phyloP scores from a whole-genome alignment of 2,329 filamentous ascomycete genomes.

The Ramularia collo-cygni region DNA sequence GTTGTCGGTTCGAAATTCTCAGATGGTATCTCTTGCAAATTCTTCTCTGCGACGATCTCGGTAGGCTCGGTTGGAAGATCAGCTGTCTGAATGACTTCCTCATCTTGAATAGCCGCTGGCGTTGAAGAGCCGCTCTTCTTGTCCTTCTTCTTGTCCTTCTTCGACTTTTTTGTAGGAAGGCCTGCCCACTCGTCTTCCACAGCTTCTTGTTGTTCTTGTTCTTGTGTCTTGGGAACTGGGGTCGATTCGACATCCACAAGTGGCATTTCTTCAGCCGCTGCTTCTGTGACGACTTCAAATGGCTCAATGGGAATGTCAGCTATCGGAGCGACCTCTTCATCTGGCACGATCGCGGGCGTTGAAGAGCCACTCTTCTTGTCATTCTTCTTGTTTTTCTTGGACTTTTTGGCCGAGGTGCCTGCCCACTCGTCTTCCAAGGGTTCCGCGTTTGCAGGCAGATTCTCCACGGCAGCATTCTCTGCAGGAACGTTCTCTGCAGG shows the following conservation, averaged over 20 bases:
- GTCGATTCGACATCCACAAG: too few relatives aligned
- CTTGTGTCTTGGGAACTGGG: too few relatives aligned
- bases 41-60: slow-evolving; percentile 2
- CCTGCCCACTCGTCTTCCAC: slow-evolving; percentile 7
- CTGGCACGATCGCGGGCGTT: slow-evolving; percentile 4
- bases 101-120: slow-evolving; percentile 1
- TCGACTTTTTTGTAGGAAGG: slow-evolving; percentile 28
- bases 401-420: slow-evolving; percentile 24
- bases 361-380: slow-evolving; percentile 19
- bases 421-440: slow-evolving; percentile 16
- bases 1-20: too few relatives aligned
- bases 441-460: slow-evolving; percentile 5
- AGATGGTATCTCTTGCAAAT: too few relatives aligned
- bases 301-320: too few relatives aligned
- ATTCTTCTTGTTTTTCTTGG: slow-evolving; percentile 41
- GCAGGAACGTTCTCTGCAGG: too few relatives aligned
- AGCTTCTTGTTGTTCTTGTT: too few relatives aligned
- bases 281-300: too few relatives aligned
- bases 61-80: slow-evolving; percentile 7
- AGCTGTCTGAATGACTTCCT: neutral
- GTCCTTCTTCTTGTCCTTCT: slow-evolving; percentile 34
- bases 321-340: neutral
- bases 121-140: slow-evolving; percentile 17
- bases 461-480: slow-evolving; percentile 2
- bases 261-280: too few relatives aligned